Evolutionary conservation across 495 filamentous ascomycete species (phyloP).

Genomic region (Penicillium steckii): DNA sequence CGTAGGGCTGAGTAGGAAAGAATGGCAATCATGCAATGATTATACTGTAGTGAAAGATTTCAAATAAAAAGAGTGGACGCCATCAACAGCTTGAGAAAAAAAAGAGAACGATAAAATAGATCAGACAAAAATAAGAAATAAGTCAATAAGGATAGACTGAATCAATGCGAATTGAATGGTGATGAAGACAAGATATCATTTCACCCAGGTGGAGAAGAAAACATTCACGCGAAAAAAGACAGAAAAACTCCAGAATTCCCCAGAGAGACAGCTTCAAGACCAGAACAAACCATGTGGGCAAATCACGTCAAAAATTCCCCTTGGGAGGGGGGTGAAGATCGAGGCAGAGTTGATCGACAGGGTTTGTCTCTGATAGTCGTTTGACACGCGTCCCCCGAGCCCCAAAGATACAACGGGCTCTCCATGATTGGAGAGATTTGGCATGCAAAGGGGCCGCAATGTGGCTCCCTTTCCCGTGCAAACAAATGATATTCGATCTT

Average conservation of each 20-base stretch:
- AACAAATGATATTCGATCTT: conserved; percentile 1
- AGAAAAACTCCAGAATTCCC: neutral
- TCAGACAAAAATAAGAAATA: neutral
- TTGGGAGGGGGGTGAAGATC: conserved; percentile 3
- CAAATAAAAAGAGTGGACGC: conserved; percentile 13
- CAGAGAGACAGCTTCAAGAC: neutral
- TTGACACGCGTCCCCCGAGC: conserved; percentile 12
- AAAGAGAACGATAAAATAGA: neutral
- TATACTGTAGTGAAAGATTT: conserved; percentile 3
- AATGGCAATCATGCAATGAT: conserved; percentile 27
- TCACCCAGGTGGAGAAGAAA: conserved; percentile 3
- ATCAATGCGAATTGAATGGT: neutral
- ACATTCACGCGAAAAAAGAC: neutral
- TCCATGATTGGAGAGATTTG: conserved; percentile 13
- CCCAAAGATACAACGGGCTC: neutral
- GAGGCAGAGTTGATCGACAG: conserved; percentile 21
- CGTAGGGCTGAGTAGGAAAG: conserved; percentile 12
- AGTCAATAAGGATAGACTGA: neutral
- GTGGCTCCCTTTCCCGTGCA: neutral
- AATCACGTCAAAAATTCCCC: conserved; percentile 8
- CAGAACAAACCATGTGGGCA: conserved; percentile 10
- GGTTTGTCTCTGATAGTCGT: conserved; percentile 5
- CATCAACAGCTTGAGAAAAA: conserved; percentile 9
- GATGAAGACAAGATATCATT: neutral
- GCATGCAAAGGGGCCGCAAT: conserved; percentile 17